Evolutionary conservation across 768 basidiomycete species (phyloP).

Genomic region (Panus rudis): DNA sequence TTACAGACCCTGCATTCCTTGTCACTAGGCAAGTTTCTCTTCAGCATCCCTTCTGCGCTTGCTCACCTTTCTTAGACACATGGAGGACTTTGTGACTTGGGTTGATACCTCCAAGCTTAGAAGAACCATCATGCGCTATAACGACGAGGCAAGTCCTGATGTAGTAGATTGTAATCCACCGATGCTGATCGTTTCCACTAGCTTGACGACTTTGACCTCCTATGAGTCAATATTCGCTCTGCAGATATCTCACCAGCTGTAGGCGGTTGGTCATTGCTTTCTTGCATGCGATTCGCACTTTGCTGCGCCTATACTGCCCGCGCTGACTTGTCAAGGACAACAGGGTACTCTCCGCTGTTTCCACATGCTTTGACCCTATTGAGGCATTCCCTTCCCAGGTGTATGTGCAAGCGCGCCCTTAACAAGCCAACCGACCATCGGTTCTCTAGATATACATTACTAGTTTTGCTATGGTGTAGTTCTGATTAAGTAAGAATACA

Average conservation of each 20-base stretch:
- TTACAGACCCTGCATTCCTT: slow-evolving; percentile 93
- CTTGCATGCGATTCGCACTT: background rate
- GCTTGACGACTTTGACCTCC: slow-evolving; percentile 92
- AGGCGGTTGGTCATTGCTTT: background rate
- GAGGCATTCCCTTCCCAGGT: no score
- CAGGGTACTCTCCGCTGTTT: background rate
- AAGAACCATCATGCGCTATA: slow-evolving; percentile 92
- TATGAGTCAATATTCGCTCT: no score
- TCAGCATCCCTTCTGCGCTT: slow-evolving; percentile 2
- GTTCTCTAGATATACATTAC: no score
- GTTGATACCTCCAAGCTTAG: slow-evolving; percentile 96
- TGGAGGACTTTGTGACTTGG: slow-evolving; percentile 99
- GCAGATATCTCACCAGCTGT: background rate
- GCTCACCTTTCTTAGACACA: slow-evolving; percentile 48
- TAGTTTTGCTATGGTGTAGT: no score
- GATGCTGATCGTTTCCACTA: slow-evolving; percentile 24
- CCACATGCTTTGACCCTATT: no score
- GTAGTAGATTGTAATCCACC: background rate
- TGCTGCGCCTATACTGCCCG: background rate
- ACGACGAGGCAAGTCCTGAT: slow-evolving; percentile 68
- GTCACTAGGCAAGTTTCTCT: slow-evolving; percentile 63
- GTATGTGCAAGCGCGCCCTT: no score
- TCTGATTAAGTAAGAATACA: no score
- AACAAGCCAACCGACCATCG: no score
- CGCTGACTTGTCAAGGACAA: background rate